A percentile compares a stretch with the other conserved stretches of the same genome.
Conservation (phyloP, 2,329 filamentous ascomycete species). For the Cordyceps militaris region DNA sequence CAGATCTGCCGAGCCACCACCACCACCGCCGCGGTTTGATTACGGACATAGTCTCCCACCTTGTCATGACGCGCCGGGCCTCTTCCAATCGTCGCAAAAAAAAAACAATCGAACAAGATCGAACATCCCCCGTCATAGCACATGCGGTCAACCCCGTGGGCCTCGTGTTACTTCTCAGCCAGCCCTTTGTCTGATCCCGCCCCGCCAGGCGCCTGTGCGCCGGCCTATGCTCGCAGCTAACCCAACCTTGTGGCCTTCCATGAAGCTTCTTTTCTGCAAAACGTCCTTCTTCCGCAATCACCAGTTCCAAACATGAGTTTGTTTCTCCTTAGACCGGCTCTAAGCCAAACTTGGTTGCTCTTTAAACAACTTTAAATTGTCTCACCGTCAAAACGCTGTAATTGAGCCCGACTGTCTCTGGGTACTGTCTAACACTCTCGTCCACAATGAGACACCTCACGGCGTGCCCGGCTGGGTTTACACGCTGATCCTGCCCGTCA, state of each 20-base stretch:
- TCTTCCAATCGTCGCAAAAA: not conserved
- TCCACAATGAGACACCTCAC: not conserved
- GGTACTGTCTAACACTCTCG: not conserved
- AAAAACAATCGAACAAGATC: not conserved
- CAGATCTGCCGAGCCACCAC: not conserved
- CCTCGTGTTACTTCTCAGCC: not conserved
- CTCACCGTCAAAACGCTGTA: not conserved
- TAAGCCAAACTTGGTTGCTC: not conserved
- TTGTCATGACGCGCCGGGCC: too few relatives aligned
- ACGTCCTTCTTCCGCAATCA: not conserved
- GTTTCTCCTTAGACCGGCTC: not conserved
- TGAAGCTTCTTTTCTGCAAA: not conserved
- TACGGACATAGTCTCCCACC: not conserved
- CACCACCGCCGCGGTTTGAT: not conserved
- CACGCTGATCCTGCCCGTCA: not conserved
- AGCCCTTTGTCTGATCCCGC: not conserved
- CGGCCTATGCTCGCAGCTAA: not conserved
- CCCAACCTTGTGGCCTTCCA: not conserved
- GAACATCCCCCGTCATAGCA: not conserved
- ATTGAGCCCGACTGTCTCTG: not conserved
- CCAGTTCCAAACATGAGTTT: not conserved
- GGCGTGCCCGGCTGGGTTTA: not conserved
- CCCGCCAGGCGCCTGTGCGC: not conserved
- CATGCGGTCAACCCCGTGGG: not conserved
- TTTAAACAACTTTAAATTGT: not conserved